Evolutionary conservation across 2,329 filamentous ascomycete species (phyloP).

Genomic region (Colletotrichum spinosum): DNA sequence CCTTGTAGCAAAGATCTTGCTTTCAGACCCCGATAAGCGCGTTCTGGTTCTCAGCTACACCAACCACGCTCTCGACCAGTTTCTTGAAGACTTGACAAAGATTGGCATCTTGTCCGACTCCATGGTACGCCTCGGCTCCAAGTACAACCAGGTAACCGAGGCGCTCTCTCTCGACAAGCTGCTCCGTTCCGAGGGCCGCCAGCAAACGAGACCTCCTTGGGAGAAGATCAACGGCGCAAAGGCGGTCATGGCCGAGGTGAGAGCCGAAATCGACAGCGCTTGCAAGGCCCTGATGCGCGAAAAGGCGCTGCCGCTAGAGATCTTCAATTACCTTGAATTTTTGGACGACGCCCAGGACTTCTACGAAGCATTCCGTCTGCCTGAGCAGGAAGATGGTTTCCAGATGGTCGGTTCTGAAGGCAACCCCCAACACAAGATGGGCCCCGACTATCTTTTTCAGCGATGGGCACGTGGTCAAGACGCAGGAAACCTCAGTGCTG

Average conservation of each 20-base stretch:
- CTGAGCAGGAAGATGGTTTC: slow-evolving; percentile 59
- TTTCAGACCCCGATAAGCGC: slow-evolving; percentile 58
- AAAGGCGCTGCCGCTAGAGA: slow-evolving; percentile 38
- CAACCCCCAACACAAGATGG: slow-evolving; percentile 48
- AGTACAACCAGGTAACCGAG: slow-evolving; percentile 62
- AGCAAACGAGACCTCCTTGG: slow-evolving; percentile 49
- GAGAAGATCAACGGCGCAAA: slow-evolving; percentile 55
- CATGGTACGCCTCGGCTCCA: slow-evolving; percentile 74
- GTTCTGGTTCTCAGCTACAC: slow-evolving; percentile 77
- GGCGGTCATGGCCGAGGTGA: slow-evolving; percentile 45
- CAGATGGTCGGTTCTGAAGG: slow-evolving; percentile 57
- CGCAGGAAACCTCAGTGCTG: slow-evolving; percentile 55
- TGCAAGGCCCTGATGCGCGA: slow-evolving; percentile 36
- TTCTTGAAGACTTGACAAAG: slow-evolving; percentile 70
- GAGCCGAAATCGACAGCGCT: slow-evolving; percentile 43
- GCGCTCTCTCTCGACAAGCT: slow-evolving; percentile 60
- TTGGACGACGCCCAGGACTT: slow-evolving; percentile 61
- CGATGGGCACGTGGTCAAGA: slow-evolving; percentile 62
- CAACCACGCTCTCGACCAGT: slow-evolving; percentile 75
- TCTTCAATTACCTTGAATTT: slow-evolving; percentile 63
- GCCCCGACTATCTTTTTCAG: slow-evolving; percentile 60
- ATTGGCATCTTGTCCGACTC: slow-evolving; percentile 61
- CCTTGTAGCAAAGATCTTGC: slow-evolving; percentile 67
- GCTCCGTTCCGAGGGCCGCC: slow-evolving; percentile 41
- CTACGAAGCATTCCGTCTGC: slow-evolving; percentile 67